Conservation (phyloP, 768 basidiomycete species). For the Russula sp. region DNA sequence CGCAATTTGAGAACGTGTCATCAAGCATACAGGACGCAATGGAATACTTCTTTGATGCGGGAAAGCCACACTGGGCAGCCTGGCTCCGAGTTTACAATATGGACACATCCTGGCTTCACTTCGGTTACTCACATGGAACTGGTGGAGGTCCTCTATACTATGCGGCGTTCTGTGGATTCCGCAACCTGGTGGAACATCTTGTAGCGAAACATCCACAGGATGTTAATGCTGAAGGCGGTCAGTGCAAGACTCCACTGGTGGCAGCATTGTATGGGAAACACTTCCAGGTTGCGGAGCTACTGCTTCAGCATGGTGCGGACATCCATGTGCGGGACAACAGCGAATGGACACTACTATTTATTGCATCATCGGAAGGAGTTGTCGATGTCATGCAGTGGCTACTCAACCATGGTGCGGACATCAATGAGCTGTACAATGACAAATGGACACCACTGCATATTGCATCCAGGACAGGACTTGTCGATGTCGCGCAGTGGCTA, state of each 20-base stretch:
- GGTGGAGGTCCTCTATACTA: neutral
- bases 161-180: slow-evolving; percentile 1
- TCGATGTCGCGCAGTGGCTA: neutral
- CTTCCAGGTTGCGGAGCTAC: neutral
- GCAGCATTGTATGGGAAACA: neutral
- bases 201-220: neutral
- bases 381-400: neutral
- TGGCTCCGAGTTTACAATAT: neutral
- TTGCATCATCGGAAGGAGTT: accelerated
- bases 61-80: neutral
- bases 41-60: neutral
- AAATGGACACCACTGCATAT: neutral
- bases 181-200: neutral
- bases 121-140: accelerated
- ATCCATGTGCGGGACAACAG: neutral
- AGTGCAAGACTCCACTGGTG: neutral
- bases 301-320: neutral
- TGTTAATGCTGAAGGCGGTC: neutral
- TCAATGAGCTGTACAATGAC: too few relatives aligned
- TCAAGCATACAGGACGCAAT: neutral
- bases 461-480: accelerated
- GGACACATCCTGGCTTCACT: neutral
- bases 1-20: neutral
- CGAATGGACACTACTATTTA: neutral
- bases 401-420: neutral